phyloP scores from a whole-genome alignment of 208 protist genomes.

The Crithidia fasciculata region DNA sequence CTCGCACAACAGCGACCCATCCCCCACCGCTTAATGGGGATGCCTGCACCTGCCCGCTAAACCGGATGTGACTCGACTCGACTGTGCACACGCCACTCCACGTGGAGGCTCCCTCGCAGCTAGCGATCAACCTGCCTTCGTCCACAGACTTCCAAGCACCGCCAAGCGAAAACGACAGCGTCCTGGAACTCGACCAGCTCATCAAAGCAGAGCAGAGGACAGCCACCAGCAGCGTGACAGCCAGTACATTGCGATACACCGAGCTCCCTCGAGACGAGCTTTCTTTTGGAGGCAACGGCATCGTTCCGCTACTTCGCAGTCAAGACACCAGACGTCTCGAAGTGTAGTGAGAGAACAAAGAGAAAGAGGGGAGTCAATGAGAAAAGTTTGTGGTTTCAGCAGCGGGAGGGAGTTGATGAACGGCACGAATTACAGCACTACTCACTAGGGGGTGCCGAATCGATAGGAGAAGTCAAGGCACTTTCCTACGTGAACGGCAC shows the following conservation, averaged over 20 bases:
- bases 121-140: constrained; percentile 12
- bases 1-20: constrained; percentile 21
- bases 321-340: neutral
- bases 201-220: constrained; percentile 38
- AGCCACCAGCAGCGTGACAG: constrained; percentile 24
- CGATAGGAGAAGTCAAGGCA: too few relatives aligned
- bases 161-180: constrained; percentile 32
- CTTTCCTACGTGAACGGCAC: too few relatives aligned
- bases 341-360: neutral
- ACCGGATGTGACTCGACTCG: constrained; percentile 11
- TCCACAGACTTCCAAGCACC: constrained; percentile 34
- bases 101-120: constrained; percentile 13
- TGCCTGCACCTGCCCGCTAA: constrained; percentile 11
- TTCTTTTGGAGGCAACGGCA: neutral
- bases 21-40: constrained; percentile 34
- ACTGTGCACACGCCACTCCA: constrained; percentile 24
- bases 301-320: neutral
- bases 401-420: too few relatives aligned
- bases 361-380: neutral
- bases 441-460: too few relatives aligned
- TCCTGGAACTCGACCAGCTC: constrained; percentile 46
- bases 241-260: constrained; percentile 19
- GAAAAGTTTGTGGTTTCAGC: neutral
- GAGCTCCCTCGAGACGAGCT: neutral
- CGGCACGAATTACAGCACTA: too few relatives aligned